Base-by-base conservation (phyloP, 2,329 filamentous ascomycete genomes). In the Parafenestella ontariensis region DNA sequence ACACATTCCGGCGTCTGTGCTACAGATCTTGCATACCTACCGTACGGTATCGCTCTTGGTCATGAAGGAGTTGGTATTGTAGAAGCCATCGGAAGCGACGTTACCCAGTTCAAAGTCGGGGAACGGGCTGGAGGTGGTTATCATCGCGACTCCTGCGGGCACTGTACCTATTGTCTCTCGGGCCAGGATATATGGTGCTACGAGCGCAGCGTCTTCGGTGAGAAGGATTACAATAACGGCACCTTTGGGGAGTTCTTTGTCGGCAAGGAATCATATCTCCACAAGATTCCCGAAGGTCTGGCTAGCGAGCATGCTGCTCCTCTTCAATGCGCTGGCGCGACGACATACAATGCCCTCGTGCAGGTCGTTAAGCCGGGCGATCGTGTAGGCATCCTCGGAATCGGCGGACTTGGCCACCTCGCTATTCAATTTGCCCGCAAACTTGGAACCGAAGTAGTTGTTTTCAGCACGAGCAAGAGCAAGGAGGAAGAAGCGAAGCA, bases 361-460 rank as follows among this genome's bases (percentile, higher is more conserved):
- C 90, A 89, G 0, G 85, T 85, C 26, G 86, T 83, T 28, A 80
- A 82, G 44, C 85, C 90, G 3, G 90, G 90, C 20, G 86, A 93
- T 75, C 86, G 82, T n/a, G 85, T 95, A n/a, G 91, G 90, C 62
- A 87, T 96, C 60, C 89, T 94, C 54, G 91, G 91, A 66, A 91
- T 90, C 21, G 90, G 90, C 57, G 90, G 90, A 62, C 83, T 95
- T 52, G 91, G 90, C 21, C 86, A 83, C 55, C 80, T 94, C 63
- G 91, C 90, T 18, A 81, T 90, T 64, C 92, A 96, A 79, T 96
- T 94, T 77, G 64, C 62, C 4, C 18, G 26, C 6, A 64, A 64
- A 43, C 48, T 69, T 13, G 66, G 66, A 15, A 54, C 52, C 5
- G 58, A 62, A 18, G 65, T 68, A 21, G 61, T 69, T 3, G 63